Percentiles rank a stretch among this genome's conserved stretches.
These are phyloP conservation scores for Ustilago trichophora DNA, from an alignment of 1,284 basidiomycete species.

Conservation along the genomic window DNA sequence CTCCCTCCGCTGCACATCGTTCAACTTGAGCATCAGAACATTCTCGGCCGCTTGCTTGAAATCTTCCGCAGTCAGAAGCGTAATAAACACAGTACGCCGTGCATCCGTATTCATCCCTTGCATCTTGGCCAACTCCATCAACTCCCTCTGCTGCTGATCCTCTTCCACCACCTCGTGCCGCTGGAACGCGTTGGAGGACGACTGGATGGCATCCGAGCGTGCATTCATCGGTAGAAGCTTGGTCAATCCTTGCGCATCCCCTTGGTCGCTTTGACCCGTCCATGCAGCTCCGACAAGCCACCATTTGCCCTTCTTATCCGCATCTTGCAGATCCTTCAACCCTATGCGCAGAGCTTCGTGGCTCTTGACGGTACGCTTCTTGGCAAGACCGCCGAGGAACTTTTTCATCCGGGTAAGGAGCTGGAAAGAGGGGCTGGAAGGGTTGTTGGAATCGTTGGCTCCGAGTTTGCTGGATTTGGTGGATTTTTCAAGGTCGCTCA, in stretches of 20 bases:
- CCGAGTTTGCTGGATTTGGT: not conserved
- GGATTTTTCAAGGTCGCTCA: constrained; percentile 51
- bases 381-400: constrained; percentile 51
- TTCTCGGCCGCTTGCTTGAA: constrained; percentile 91
- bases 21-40: constrained; percentile 81
- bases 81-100: constrained; percentile 86
- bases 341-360: constrained; percentile 58
- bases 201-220: constrained; percentile 17
- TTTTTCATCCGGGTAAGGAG: constrained; percentile 54
- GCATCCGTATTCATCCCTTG: constrained; percentile 99
- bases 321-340: constrained; percentile 81
- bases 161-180: no score
- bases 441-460: constrained; percentile 17
- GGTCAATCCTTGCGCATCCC: constrained; percentile 67
- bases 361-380: constrained; percentile 48
- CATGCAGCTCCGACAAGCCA: constrained; percentile 98
- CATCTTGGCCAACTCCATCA: constrained; percentile 82
- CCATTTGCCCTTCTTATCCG: constrained; percentile 93
- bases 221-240: constrained; percentile 44
- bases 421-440: constrained; percentile 19
- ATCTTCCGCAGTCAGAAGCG: constrained; percentile 83
- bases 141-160: constrained; percentile 70
- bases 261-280: constrained; percentile 87
- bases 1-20: constrained; percentile 91
- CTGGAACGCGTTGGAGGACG: not conserved